Evolutionary conservation across 2,329 filamentous ascomycete genomes (phyloP), one percentile per base, ranked within the genome.

Genomic region (Amesomyces nigricolor): DNA sequence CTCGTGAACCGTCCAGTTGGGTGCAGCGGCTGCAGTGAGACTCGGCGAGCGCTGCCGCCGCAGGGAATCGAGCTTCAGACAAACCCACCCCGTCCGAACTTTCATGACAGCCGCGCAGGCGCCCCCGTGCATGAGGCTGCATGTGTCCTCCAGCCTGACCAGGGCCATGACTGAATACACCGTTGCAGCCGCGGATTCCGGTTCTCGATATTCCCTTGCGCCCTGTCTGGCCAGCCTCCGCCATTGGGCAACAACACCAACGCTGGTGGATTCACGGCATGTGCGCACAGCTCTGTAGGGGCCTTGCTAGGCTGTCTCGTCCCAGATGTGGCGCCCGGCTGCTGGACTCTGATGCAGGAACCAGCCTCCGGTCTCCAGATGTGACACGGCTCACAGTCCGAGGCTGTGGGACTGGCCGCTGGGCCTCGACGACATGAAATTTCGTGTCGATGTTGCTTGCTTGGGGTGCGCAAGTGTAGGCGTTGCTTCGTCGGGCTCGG

Each of bases 241-340:
- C 47, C 44, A 58, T 57, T 61, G 51, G 56, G 46, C 51, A 16
- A 47, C 29, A 35, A n/a, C 39, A 26, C 17, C 32, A 35, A 10
- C 19, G 26, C 45, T 44, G 43, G 58, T 61, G 58, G 58, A 40
- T 56, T 58, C 53, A 47, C 53, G 32, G 53, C 56, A 58, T 54
- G 51, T 38, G 35, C 56, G 49, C 53, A 59, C 62, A 63, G 62
- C 61, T 64, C 42, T 61, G 58, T 61, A 64, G 60, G 61, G 62
- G 49, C 50, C 59, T 38, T 46, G 56, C 47, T 29, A 56, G 56
- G 56, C 56, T 58, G 38, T 54, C 38, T 48, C 38, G 7, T 39
- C 11, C 29, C 35, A 9, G 19, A 42, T 35, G 44, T 48, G 56
- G 51, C 51, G 30, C 22, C 43, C 52, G 52, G 47, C 39, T 54